phyloP scores from a whole-genome alignment of 1,139 yeast genomes.

The Yamadazyma taylorii region DNA sequence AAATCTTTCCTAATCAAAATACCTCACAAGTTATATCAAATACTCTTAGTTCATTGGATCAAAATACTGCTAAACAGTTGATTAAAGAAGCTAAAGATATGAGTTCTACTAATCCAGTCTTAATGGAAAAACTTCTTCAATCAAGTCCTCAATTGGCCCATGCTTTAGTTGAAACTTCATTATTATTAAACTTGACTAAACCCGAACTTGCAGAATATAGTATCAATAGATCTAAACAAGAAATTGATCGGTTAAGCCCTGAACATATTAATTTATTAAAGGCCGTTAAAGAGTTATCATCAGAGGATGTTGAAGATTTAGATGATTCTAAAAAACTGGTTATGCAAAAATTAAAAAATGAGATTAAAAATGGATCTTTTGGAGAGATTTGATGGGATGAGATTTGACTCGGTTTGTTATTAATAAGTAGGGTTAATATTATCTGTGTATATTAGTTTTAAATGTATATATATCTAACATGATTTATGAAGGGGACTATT shows the following conservation, averaged over 20 bases:
- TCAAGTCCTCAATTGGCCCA: conserved; percentile 79
- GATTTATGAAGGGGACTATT: no score
- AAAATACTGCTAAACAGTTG: conserved; percentile 52
- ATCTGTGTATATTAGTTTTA: no score
- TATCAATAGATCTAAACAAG: conserved; percentile 32
- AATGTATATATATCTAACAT: no score
- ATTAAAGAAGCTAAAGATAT: conserved; percentile 65
- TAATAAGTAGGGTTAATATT: no score
- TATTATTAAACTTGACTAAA: conserved; percentile 58
- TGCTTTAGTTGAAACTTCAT: conserved; percentile 75
- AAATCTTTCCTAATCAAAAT: conserved; percentile 52
- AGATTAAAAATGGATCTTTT: conserved; percentile 47
- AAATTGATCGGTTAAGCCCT: conserved; percentile 43
- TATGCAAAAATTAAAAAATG: conserved; percentile 39
- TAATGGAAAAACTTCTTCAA: conserved; percentile 62
- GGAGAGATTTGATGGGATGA: conserved; percentile 36
- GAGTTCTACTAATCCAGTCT: conserved; percentile 59
- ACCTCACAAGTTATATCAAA: conserved; percentile 63
- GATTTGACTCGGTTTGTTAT: no score
- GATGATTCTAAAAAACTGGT: conserved; percentile 57
- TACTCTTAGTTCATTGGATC: conserved; percentile 58
- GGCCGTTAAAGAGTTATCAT: conserved; percentile 58
- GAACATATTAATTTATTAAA: conserved; percentile 55
- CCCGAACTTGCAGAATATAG: conserved; percentile 53
- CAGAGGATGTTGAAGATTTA: conserved; percentile 59